Base-by-base conservation (phyloP, 257 asterid genomes). In the Eucommia ulmoides region DNA sequence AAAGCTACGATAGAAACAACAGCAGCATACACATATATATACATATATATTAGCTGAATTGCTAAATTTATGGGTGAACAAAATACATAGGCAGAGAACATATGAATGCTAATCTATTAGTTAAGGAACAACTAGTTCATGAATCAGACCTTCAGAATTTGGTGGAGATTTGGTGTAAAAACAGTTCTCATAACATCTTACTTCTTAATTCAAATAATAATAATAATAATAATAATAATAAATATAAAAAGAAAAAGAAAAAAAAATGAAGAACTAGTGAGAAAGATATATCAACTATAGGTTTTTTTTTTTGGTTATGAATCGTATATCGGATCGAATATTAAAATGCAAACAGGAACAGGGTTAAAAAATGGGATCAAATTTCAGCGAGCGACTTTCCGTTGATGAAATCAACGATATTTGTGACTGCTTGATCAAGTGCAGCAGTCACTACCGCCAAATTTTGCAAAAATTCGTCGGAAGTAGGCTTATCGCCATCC, bases 401-500 rank as follows among this genome's bases (percentile, higher is more conserved):
- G 12, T 55, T 77, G 62, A 86, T 79, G 62, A 67, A 83, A 66
- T 91, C 84, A 35, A 83, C 76, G 4, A 83, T 83, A 52, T 29
- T 64, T 9, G 89, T 75, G 29, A 69, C 92, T 19, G 92, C 74
- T 59, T 17, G 69, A 55, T 81, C 92, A 33, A 91, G 95, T n/a
- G 98, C 96, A 24, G 82, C 80, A 20, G 95, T 38, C 18, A 86
- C 95, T 2, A 94, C 86, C 1, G 73, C 77, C 77, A 91, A 61
- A 55, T 91, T 91, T 54, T 79, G 76, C 63, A 80, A 66, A 68
- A 83, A 91, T 58, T 91, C 98, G 61, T 86, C 98, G 1, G 94
- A 58, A 1, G 98, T 80, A 29, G 98, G 96, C 58, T 77, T 91
- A 45, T 86, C 84, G 7, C 96, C 96, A 50, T 91, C 98, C 50